phyloP scores from a whole-genome alignment of 805 yeast species.

The Schwanniomyces vanrijiae region DNA sequence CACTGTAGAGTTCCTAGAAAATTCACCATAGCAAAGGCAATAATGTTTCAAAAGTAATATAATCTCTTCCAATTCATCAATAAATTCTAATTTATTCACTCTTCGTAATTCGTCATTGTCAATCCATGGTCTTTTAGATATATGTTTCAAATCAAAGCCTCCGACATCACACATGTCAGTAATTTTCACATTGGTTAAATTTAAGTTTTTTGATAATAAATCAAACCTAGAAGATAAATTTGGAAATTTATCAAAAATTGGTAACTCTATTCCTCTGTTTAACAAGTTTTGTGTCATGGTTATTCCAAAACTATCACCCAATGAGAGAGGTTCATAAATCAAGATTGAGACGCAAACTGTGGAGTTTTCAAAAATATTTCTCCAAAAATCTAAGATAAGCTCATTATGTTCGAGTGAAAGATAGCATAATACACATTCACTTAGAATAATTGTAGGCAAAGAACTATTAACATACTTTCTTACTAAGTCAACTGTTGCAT shows the following conservation, averaged over 20 bases:
- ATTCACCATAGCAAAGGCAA: constrained; percentile 39
- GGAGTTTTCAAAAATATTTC: constrained; percentile 14
- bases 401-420: constrained; percentile 50
- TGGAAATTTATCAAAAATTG: constrained; percentile 54
- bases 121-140: constrained; percentile 41
- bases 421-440: constrained; percentile 80
- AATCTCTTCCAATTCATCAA: constrained; percentile 78
- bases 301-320: constrained; percentile 60
- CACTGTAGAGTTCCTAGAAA: not conserved
- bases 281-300: constrained; percentile 66
- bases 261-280: constrained; percentile 60
- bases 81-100: constrained; percentile 56
- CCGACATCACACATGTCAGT: constrained; percentile 48
- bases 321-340: constrained; percentile 72
- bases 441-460: constrained; percentile 59
- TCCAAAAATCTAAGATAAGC: constrained; percentile 46
- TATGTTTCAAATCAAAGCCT: constrained; percentile 32
- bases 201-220: constrained; percentile 21
- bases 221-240: constrained; percentile 30
- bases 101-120: constrained; percentile 36
- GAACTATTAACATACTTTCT: constrained; percentile 24
- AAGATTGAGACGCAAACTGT: constrained; percentile 28
- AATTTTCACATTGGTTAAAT: constrained; percentile 31
- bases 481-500: constrained; percentile 1
- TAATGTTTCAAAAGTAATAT: constrained; percentile 62